Evolutionary conservation across 2,329 filamentous ascomycete genomes (phyloP).

Genomic region (Proliferodiscus dingleyae): DNA sequence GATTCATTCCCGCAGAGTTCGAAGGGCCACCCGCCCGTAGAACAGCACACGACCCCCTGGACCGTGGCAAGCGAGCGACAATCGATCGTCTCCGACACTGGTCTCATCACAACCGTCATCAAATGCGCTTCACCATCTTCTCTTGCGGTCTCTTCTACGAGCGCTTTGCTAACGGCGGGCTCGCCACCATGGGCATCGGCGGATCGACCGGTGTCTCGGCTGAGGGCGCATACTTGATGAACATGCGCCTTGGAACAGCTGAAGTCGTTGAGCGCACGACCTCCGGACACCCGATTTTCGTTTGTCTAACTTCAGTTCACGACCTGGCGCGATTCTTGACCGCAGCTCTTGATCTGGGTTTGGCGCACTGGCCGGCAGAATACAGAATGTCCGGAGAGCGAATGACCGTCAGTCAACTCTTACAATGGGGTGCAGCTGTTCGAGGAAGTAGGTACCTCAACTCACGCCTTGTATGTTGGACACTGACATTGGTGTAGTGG

Average conservation of each 20-base stretch:
- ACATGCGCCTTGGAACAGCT: slow-evolving; percentile 53
- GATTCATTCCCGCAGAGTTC: slow-evolving; percentile 73
- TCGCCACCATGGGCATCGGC: slow-evolving; percentile 56
- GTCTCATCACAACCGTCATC: slow-evolving; percentile 38
- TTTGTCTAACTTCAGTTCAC: slow-evolving; percentile 64
- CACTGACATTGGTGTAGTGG: slow-evolving; percentile 10
- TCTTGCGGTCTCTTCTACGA: slow-evolving; percentile 74
- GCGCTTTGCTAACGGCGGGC: slow-evolving; percentile 63
- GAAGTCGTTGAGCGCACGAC: slow-evolving; percentile 54
- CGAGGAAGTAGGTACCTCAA: slow-evolving; percentile 40
- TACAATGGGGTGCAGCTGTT: slow-evolving; percentile 45
- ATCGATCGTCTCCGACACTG: slow-evolving; percentile 53
- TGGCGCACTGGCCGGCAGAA: slow-evolving; percentile 60
- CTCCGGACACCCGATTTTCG: slow-evolving; percentile 44
- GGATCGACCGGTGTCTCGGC: slow-evolving; percentile 44
- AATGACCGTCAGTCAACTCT: slow-evolving; percentile 54
- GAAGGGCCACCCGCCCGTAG: slow-evolving; percentile 58
- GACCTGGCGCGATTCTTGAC: slow-evolving; percentile 69
- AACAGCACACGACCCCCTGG: slow-evolving; percentile 51
- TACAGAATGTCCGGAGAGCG: slow-evolving; percentile 66
- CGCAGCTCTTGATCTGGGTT: slow-evolving; percentile 59
- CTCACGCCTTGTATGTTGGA: not conserved
- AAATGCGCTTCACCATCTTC: slow-evolving; percentile 66
- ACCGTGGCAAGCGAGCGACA: slow-evolving; percentile 55
- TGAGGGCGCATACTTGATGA: slow-evolving; percentile 62